Conservation (phyloP, 1,284 basidiomycete species). For the Volvariella surrecta region DNA sequence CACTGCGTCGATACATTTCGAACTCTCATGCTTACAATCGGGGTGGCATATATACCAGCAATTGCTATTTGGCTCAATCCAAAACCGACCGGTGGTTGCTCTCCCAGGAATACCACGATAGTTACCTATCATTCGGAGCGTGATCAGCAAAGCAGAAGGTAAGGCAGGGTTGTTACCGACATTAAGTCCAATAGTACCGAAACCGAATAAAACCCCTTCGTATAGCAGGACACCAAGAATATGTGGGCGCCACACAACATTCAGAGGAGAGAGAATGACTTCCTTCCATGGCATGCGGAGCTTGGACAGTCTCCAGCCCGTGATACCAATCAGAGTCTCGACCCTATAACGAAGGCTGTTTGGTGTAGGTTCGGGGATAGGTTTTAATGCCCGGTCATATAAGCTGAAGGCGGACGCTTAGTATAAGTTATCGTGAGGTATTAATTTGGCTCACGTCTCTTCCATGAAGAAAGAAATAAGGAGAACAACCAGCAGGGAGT, state of each 20-base stretch:
- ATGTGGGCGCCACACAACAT: constrained; percentile 59
- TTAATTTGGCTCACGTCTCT: constrained; percentile 49
- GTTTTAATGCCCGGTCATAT: constrained; percentile 57
- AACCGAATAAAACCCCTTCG: constrained; percentile 59
- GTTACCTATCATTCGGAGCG: constrained; percentile 61
- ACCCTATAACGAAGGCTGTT: constrained; percentile 45
- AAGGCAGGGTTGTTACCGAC: constrained; percentile 29
- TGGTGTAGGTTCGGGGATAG: constrained; percentile 33
- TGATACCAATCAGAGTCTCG: constrained; percentile 58
- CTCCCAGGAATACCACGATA: constrained; percentile 61
- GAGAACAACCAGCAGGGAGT: constrained; percentile 43
- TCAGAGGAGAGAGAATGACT: constrained; percentile 35
- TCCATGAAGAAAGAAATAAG: constrained; percentile 51
- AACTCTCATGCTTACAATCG: constrained; percentile 35
- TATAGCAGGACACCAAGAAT: constrained; percentile 47
- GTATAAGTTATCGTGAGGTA: not conserved
- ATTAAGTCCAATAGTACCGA: constrained; percentile 58
- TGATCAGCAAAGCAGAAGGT: not conserved
- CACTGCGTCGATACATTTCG: not conserved
- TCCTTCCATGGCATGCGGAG: constrained; percentile 50
- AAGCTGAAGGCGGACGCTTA: constrained; percentile 29
- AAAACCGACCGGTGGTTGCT: constrained; percentile 49
- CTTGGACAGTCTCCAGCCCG: constrained; percentile 52
- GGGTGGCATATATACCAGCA: constrained; percentile 56
- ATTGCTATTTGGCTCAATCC: constrained; percentile 44